Evolutionary conservation across 2,329 filamentous ascomycete species (phyloP), one percentile per base, ranked within the genome.

Genomic region (Passalora sequoiae): DNA sequence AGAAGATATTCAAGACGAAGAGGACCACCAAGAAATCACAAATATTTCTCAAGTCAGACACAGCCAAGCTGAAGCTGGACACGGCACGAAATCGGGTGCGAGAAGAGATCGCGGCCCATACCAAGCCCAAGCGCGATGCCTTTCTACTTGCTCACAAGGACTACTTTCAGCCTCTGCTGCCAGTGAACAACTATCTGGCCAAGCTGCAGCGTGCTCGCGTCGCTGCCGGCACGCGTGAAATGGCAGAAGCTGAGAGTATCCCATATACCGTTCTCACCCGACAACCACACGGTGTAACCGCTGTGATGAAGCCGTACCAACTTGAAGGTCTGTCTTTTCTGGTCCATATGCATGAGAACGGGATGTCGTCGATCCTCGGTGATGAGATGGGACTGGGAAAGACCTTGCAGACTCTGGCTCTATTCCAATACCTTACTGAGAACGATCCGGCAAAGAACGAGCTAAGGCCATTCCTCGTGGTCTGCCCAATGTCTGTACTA

Each of bases 251-350:
- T 3, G 38, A 53, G n/a, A 38, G 45, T 30, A 25, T 38, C 1
- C 58, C 68, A 6, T 73, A 74, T 40, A 44, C 65, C 36, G 58
- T 66, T 6, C 51, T 75, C 3, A 46, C 56, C 3, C 51, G 64
- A 32, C 73, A 76, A 49, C 74, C 49, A 21, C 43, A 46, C 35
- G 69, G 65, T 2, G 67, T 79, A 9, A 70, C 57, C 1, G 76
- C 76, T 1, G 66, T 55, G 0, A 71, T 76, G 60, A 76, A 76
- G 51, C 66, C 70, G 3, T 74, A 76, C 35, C 74, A 76, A 46
- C 55, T 75, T 0, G 66, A 70, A 3, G 74, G 73, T 1, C 59
- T 76, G 0, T 72, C 70, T 0, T 76, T 74, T 52, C 63, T 76
- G 6, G 54, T 72, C 1, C 67, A 72, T 49, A 63, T 72, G 43